A percentile compares a stretch with the other conserved stretches of the same genome.
Conservation (phyloP, 306 rosid genomes). For the Adenanthera pavonina region DNA sequence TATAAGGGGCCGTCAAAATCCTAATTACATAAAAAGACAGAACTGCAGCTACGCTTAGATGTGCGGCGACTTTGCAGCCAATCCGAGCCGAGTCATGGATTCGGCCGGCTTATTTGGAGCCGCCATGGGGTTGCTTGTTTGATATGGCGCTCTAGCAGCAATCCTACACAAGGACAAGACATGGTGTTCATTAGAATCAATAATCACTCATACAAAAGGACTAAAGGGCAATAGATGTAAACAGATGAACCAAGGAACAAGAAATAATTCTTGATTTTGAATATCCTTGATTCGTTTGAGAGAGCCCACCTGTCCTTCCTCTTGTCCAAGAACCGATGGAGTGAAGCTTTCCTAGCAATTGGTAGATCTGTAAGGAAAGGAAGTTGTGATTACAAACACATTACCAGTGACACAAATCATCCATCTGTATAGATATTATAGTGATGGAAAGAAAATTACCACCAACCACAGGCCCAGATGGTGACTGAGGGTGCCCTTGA, state of each 20-base stretch:
- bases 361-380: constrained; percentile 67
- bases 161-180: constrained; percentile 54
- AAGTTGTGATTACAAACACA: constrained; percentile 37
- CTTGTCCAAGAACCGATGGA: constrained; percentile 81
- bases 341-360: constrained; percentile 80
- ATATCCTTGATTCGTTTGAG: constrained; percentile 12
- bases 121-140: constrained; percentile 38
- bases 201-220: not conserved
- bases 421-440: not conserved
- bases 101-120: constrained; percentile 42
- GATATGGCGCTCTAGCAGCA: constrained; percentile 69
- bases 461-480: constrained; percentile 48
- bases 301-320: constrained; percentile 73
- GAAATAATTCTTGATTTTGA: not conserved
- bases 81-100: constrained; percentile 66
- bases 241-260: not conserved
- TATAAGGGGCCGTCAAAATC: not conserved
- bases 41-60: constrained; percentile 43
- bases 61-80: constrained; percentile 61
- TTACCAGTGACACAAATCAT: not conserved
- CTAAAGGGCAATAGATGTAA: not conserved
- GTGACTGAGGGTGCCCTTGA: constrained; percentile 45
- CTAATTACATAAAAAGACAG: not conserved
- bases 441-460: constrained; percentile 54
- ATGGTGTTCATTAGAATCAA: not conserved